Conservation (phyloP, 352 stramenopile genomes). For the Lagenidium giganteum region DNA sequence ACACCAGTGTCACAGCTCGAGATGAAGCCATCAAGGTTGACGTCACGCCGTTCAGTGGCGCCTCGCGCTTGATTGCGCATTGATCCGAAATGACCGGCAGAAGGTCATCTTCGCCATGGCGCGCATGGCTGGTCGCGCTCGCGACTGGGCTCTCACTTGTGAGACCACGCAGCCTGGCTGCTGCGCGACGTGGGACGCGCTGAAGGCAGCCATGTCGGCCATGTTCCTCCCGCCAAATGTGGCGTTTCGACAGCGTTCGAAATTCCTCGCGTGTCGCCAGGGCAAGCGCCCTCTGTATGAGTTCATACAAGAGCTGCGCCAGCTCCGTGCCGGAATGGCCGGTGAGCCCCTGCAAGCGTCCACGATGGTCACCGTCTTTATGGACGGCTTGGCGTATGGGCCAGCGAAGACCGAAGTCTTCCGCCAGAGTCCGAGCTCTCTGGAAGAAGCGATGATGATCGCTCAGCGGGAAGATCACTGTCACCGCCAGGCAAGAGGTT, state of each 20-base stretch:
- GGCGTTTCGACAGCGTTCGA: slow-evolving; percentile 10
- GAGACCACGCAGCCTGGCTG: slow-evolving; percentile 7
- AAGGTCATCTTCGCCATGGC: slow-evolving; percentile 11
- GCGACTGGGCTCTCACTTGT: slow-evolving; percentile 12
- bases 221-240: slow-evolving; percentile 18
- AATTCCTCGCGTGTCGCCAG: slow-evolving; percentile 19
- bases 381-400: slow-evolving; percentile 1
- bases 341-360: not conserved
- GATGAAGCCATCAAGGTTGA: too few relatives aligned
- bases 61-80: slow-evolving; percentile 8
- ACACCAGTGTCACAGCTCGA: too few relatives aligned
- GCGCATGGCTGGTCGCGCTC: slow-evolving; percentile 13
- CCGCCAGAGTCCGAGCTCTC: too few relatives aligned
- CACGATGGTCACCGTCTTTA: slow-evolving; percentile 4
- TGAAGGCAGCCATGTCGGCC: not conserved
- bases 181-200: slow-evolving; percentile 3
- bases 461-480: too few relatives aligned
- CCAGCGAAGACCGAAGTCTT: slow-evolving; percentile 3
- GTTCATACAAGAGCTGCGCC: slow-evolving; percentile 15
- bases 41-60: too few relatives aligned
- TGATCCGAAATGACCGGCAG: slow-evolving; percentile 9
- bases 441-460: too few relatives aligned
- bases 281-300: slow-evolving; percentile 9
- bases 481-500: too few relatives aligned
- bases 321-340: slow-evolving; percentile 5